Evolutionary conservation across 148 eudicot species (phyloP).

Genomic region (Diospyros lotus): DNA sequence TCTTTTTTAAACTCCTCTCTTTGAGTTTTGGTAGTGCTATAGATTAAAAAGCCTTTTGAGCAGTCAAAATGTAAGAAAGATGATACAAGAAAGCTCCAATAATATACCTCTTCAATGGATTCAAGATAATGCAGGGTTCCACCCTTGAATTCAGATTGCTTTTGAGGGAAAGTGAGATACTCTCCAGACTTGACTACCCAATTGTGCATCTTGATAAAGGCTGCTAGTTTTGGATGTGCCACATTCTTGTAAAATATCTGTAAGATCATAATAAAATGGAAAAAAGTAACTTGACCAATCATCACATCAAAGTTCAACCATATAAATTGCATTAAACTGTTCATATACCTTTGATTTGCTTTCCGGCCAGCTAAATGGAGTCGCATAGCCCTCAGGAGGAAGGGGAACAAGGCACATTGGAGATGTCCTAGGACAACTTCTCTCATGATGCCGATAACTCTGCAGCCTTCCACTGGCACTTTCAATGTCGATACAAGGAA

Average conservation of each 20-base stretch:
- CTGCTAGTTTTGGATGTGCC: conserved; percentile 84
- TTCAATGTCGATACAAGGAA: conserved; percentile 94
- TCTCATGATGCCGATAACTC: conserved; percentile 74
- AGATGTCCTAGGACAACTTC: conserved; percentile 69
- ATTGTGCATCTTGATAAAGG: conserved; percentile 53
- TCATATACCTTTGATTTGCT: conserved; percentile 69
- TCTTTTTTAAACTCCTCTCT: background rate
- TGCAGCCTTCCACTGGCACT: conserved; percentile 45
- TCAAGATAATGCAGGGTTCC: conserved; percentile 77
- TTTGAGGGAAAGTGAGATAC: conserved; percentile 76
- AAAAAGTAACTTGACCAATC: background rate
- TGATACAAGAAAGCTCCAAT: background rate
- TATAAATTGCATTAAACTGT: background rate
- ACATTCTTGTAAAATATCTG: conserved; percentile 89
- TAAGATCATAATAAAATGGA: conserved; percentile 18
- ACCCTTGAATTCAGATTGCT: conserved; percentile 55
- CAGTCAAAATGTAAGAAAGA: background rate
- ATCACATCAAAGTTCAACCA: background rate
- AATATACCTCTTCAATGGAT: conserved; percentile 81
- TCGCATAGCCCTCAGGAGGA: conserved; percentile 76
- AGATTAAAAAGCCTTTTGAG: background rate
- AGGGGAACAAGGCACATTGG: conserved; percentile 94
- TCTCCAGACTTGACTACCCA: conserved; percentile 74
- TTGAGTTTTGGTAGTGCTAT: background rate
- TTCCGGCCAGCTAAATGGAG: conserved; percentile 81